Conservation (phyloP, 1,284 basidiomycete species). For the Volvariella volvacea region DNA sequence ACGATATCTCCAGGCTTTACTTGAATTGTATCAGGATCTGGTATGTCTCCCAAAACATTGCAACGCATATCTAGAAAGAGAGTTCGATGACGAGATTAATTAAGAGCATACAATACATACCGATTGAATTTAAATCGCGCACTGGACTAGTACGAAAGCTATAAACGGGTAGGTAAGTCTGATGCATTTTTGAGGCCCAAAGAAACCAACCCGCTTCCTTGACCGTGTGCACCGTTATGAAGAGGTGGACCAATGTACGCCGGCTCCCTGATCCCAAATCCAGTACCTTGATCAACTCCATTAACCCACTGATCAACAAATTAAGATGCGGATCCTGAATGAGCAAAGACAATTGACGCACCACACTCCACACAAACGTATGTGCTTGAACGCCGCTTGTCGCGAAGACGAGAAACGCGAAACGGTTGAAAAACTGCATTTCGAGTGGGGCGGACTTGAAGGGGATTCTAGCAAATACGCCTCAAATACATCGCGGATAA, state of each 20-base stretch:
- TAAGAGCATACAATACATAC: not conserved
- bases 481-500: too few species aligned
- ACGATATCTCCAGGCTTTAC: constrained; percentile 8
- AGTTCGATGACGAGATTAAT: not conserved
- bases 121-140: constrained; percentile 4
- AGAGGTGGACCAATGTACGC: constrained; percentile 8
- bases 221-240: too few species aligned
- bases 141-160: constrained; percentile 8
- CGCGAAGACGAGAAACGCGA: too few species aligned
- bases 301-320: constrained; percentile 7
- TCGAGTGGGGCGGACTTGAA: too few species aligned
- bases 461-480: too few species aligned
- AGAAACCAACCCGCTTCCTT: too few species aligned
- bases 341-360: too few species aligned
- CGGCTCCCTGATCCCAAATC: constrained; percentile 8
- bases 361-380: not conserved
- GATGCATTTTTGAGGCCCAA: too few species aligned
- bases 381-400: too few species aligned
- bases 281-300: constrained; percentile 10
- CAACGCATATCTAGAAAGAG: constrained; percentile 7
- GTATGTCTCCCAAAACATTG: constrained; percentile 8
- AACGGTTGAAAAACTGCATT: too few species aligned
- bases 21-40: constrained; percentile 3
- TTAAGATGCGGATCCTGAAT: too few species aligned
- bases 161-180: too few species aligned